phyloP scores from a whole-genome alignment of 23 red algal genomes.

The Gracilaria caudata region DNA sequence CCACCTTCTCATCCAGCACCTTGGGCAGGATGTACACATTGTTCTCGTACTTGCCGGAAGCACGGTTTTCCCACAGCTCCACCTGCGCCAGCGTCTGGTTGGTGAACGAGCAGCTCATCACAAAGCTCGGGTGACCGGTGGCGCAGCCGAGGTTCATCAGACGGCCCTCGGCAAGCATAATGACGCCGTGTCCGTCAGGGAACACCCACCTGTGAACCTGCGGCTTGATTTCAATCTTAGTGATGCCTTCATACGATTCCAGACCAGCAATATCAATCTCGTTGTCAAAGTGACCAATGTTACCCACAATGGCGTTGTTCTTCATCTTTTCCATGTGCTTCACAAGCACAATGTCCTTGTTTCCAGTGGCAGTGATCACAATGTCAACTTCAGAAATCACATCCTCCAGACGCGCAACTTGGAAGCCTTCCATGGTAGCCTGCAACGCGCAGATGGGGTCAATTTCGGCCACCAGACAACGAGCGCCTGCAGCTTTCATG shows the following conservation, averaged over 20 bases:
- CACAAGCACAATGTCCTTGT: constrained; percentile 92
- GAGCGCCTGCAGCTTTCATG: constrained; percentile 94
- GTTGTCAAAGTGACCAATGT: constrained; percentile 99
- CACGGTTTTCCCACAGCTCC: constrained; percentile 86
- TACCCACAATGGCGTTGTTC: constrained; percentile 96
- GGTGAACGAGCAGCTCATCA: constrained; percentile 99
- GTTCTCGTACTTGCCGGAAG: constrained; percentile 99
- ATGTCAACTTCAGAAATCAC: constrained; percentile 82
- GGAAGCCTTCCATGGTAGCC: constrained; percentile 97
- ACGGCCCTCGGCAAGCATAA: constrained; percentile 96
- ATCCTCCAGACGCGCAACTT: constrained; percentile 89
- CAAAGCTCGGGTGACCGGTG: constrained; percentile 98
- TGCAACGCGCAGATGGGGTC: constrained; percentile 99
- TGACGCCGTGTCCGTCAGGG: constrained; percentile 93
- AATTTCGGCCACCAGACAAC: constrained; percentile 85
- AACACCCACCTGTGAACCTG: constrained; percentile 96
- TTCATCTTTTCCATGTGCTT: constrained; percentile 97
- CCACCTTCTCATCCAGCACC: constrained; percentile 99
- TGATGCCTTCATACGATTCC: constrained; percentile 76
- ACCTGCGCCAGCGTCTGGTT: constrained; percentile 99
- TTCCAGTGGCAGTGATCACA: constrained; percentile 94
- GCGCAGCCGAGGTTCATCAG: constrained; percentile 98
- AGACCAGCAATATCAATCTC: constrained; percentile 97
- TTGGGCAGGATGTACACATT: constrained; percentile 99
- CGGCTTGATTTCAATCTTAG: constrained; percentile 92